Evolutionary conservation across 306 rosid species (phyloP), one percentile per base, ranked within the genome.

Genomic region (Vigna mungo): DNA sequence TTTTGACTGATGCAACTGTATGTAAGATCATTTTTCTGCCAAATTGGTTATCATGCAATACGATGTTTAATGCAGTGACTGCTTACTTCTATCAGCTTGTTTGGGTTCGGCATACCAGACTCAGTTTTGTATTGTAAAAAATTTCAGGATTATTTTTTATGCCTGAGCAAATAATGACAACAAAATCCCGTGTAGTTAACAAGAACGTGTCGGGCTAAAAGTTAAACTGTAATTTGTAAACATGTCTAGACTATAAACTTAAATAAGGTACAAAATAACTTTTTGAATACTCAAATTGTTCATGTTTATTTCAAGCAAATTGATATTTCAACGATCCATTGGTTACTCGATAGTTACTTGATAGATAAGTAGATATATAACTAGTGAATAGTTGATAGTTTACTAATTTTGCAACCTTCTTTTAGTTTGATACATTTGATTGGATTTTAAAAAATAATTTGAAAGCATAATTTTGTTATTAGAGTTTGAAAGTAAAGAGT

Each of bases 1-100:
- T 66, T 72, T 66, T 36, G 68, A 15, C 20, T 14, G 43, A 9
- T 36, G 62, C 62, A 30, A 65, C 69, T 12, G 58, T 1, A 63
- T 62, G 25, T 37, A 72, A 53, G 70, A 65, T 72, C 62, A 55
- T 43, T 36, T 27, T 72, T 30, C 54, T 14, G 27, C 27, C 49
- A 44, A 34, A 11, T 44, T 44, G 49, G 49, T 4, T 25, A 21
- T 30, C 30, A 25, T 63, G 54, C 30, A 49, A 41, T 2, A 54
- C 79, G 3, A 39, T 30, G 25, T 62, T 23, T 7, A 56, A 23
- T 11, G 63, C 23, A 23, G 44, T 6, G 9, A 25, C 32, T 23
- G 23, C 14, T 70, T 3, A 9, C 55, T 17, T 68, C 52, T 39
- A 64, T 37, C 25, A 36, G 52, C 71, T 41, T 65, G 12, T 65